Conservation (phyloP, 2,329 filamentous ascomycete species). For the Aspergillus sp. region DNA sequence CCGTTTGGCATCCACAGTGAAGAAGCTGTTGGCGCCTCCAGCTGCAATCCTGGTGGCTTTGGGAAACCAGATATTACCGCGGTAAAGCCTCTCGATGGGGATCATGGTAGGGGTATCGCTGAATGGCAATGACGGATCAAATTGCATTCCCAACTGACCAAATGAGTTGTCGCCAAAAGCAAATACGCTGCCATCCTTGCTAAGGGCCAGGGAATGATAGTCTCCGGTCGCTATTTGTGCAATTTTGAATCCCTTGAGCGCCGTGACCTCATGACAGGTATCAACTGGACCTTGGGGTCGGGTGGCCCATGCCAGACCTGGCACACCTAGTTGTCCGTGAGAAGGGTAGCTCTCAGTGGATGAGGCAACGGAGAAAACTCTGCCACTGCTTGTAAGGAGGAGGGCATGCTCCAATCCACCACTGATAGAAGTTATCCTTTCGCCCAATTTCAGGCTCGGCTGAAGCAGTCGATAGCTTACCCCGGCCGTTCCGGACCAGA, state of each 20-base stretch:
- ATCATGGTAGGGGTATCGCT: conserved; percentile 71
- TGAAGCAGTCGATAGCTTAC: conserved; percentile 73
- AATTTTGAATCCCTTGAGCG: conserved; percentile 69
- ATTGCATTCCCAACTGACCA: conserved; percentile 87
- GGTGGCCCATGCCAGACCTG: conserved; percentile 76
- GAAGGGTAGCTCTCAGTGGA: conserved; percentile 75
- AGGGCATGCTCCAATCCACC: conserved; percentile 84
- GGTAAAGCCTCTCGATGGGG: conserved; percentile 71
- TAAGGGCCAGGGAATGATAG: conserved; percentile 77
- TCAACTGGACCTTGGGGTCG: conserved; percentile 78
- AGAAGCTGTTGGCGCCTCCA: conserved; percentile 83
- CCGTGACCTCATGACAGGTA: conserved; percentile 73
- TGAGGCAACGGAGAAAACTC: conserved; percentile 84
- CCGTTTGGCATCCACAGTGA: conserved; percentile 75
- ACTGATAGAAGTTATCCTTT: conserved; percentile 71
- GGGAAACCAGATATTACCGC: conserved; percentile 60
- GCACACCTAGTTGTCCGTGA: conserved; percentile 82
- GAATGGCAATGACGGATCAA: conserved; percentile 59
- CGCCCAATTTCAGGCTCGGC: conserved; percentile 66
- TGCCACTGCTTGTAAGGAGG: conserved; percentile 78
- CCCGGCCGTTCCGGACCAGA: conserved; percentile 61
- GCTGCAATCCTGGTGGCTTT: conserved; percentile 77
- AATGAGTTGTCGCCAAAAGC: conserved; percentile 87
- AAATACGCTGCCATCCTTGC: conserved; percentile 74
- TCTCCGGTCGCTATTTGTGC: conserved; percentile 79